Percentiles rank a stretch among this genome's conserved stretches.
These are phyloP conservation scores for Colletotrichum tropicale DNA, from an alignment of 2,329 filamentous ascomycete species.

Conservation along the genomic window DNA sequence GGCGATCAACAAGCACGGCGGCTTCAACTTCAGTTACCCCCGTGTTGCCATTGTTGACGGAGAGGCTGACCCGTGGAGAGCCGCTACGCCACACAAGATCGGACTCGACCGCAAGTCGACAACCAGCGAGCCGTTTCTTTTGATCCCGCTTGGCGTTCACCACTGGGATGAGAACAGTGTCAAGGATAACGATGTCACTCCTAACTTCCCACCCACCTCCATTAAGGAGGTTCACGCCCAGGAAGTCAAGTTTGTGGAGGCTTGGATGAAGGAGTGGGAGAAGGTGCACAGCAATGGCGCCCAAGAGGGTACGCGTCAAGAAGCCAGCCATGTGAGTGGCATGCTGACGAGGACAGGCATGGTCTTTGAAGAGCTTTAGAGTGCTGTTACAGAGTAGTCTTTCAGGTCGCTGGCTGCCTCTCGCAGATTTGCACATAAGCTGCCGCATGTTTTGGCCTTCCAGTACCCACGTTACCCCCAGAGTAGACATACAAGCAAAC, in stretches of 20 bases:
- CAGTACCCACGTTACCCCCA: not conserved
- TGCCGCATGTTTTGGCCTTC: not conserved
- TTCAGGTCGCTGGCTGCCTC: not conserved
- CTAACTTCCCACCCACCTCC: conserved; percentile 60
- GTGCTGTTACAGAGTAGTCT: not conserved
- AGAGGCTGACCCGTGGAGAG: conserved; percentile 80
- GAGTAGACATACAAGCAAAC: not conserved
- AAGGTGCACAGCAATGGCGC: not conserved
- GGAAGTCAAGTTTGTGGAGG: conserved; percentile 65
- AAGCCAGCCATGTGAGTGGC: not conserved
- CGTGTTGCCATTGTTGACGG: conserved; percentile 81
- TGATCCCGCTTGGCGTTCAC: conserved; percentile 78
- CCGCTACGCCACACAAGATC: conserved; percentile 73
- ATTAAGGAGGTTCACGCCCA: conserved; percentile 63
- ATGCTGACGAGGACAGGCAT: not conserved
- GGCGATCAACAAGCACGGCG: conserved; percentile 78
- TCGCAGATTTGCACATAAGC: not conserved
- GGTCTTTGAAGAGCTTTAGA: not conserved
- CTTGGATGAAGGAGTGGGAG: conserved; percentile 70
- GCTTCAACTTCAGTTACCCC: conserved; percentile 73
- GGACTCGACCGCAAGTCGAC: conserved; percentile 64
- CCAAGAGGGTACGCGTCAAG: not conserved
- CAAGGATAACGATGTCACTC: conserved; percentile 65
- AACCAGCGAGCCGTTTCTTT: conserved; percentile 69
- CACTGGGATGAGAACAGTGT: conserved; percentile 80